Conservation (phyloP, 805 yeast genomes). For the Lipomyces spencermartinsiae region DNA sequence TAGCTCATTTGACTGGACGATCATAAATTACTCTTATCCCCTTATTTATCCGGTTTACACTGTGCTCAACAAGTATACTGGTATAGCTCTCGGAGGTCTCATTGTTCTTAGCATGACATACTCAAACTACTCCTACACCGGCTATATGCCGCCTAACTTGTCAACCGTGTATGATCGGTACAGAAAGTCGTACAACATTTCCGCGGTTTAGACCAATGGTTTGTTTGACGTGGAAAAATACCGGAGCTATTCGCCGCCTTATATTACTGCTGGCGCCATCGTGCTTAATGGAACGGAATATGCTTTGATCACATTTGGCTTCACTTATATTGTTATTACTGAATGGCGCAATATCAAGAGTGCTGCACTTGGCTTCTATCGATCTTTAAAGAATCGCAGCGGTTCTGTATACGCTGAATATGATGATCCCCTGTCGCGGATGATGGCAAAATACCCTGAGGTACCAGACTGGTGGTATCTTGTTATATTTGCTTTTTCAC, state of each 20-base stretch:
- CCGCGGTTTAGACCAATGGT: conserved; percentile 54
- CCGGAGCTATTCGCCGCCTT: conserved; percentile 65
- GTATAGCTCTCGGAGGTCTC: conserved; percentile 55
- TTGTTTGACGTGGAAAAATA: conserved; percentile 56
- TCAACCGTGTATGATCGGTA: no score
- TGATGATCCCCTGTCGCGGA: conserved; percentile 52
- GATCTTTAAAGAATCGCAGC: conserved; percentile 46
- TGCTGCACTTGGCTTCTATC: conserved; percentile 5
- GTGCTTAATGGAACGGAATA: conserved; percentile 59
- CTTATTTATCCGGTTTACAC: conserved; percentile 52
- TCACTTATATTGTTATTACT: conserved; percentile 54
- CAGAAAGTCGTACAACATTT: conserved; percentile 56
- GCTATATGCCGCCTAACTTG: conserved; percentile 52
- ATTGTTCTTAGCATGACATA: no score
- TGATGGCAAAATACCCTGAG: conserved; percentile 62
- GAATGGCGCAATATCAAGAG: conserved; percentile 44
- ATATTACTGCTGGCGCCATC: conserved; percentile 56
- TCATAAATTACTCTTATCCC: conserved; percentile 48
- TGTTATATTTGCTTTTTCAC: conserved; percentile 53
- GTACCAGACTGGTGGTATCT: conserved; percentile 54
- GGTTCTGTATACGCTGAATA: conserved; percentile 43
- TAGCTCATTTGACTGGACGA: conserved; percentile 54
- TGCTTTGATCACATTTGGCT: conserved; percentile 59
- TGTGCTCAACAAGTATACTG: conserved; percentile 49
- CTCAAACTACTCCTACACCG: no score